Percentiles rank a stretch among this genome's conserved stretches.
Evolutionary conservation across 2,329 filamentous ascomycete genomes (phyloP).

Genomic region (Phialophora verrucosa): DNA sequence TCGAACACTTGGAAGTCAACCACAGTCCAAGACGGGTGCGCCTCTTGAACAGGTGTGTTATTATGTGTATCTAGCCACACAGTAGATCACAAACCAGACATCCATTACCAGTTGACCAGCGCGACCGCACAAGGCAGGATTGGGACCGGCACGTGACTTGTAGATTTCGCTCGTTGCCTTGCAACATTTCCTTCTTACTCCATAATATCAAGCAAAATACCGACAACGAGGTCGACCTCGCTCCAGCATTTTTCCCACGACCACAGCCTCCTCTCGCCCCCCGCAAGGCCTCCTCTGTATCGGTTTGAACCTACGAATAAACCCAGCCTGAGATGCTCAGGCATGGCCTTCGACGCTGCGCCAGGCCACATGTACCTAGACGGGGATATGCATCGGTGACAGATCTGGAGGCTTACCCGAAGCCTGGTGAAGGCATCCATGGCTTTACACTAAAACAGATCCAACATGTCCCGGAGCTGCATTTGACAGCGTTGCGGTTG

Average conservation of each 20-base stretch:
- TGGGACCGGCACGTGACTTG: not conserved
- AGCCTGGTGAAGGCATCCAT: conserved; percentile 82
- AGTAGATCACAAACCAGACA: not conserved
- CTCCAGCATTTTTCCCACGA: not conserved
- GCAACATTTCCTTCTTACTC: not conserved
- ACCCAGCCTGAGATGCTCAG: conserved; percentile 35
- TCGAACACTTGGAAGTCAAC: not conserved
- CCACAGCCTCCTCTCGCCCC: not conserved
- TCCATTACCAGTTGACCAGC: conserved; percentile 2
- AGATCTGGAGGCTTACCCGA: conserved; percentile 75
- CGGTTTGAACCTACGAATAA: not conserved
- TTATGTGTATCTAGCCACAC: not conserved
- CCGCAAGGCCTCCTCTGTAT: conserved; percentile 12
- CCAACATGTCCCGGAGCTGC: conserved; percentile 92
- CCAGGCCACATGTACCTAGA: conserved; percentile 12
- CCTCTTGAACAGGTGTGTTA: not conserved
- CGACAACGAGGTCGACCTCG: not conserved
- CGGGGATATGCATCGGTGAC: conserved; percentile 68
- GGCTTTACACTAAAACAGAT: conserved; percentile 89
- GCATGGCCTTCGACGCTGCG: conserved; percentile 35
- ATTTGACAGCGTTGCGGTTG: conserved; percentile 87
- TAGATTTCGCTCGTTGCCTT: not conserved
- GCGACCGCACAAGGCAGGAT: not conserved
- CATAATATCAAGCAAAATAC: not conserved
- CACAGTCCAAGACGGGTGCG: not conserved